These are phyloP conservation scores for Boletus bicolor DNA, from an alignment of 768 basidiomycete genomes.

Conservation along the genomic window DNA sequence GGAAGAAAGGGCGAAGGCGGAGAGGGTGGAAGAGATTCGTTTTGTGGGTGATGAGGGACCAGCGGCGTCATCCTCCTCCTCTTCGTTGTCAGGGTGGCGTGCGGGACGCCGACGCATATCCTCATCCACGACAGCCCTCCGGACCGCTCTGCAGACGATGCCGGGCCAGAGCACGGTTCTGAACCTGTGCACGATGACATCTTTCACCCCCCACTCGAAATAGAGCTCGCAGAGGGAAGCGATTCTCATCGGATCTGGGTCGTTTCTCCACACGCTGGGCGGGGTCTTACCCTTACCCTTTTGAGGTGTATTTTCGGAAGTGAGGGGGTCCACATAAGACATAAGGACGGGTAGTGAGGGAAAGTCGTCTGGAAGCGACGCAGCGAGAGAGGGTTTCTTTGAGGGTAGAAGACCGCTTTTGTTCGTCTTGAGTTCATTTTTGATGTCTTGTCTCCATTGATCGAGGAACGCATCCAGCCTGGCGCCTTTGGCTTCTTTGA, in stretches of 20 bases:
- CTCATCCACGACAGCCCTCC: slow-evolving; percentile 55
- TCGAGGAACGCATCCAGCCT: slow-evolving; percentile 52
- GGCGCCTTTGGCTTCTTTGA: slow-evolving; percentile 42
- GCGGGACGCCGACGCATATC: slow-evolving; percentile 31
- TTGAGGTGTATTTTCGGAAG: slow-evolving; percentile 51
- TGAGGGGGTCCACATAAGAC: slow-evolving; percentile 77
- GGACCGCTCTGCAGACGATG: slow-evolving; percentile 64
- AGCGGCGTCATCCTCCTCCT: not conserved
- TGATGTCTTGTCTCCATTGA: slow-evolving; percentile 60
- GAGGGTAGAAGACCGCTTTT: slow-evolving; percentile 58
- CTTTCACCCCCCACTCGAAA: slow-evolving; percentile 90
- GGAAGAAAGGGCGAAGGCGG: slow-evolving; percentile 16
- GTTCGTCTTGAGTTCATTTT: slow-evolving; percentile 66
- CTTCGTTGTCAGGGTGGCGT: not conserved
- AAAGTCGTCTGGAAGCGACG: slow-evolving; percentile 61
- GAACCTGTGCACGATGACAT: slow-evolving; percentile 80
- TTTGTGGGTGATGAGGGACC: slow-evolving; percentile 17
- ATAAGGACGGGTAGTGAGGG: slow-evolving; percentile 71
- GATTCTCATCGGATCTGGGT: slow-evolving; percentile 68
- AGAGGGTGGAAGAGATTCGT: slow-evolving; percentile 9
- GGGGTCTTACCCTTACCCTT: slow-evolving; percentile 34
- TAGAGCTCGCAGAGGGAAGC: slow-evolving; percentile 81
- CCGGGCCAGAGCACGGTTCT: slow-evolving; percentile 80
- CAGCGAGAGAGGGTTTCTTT: slow-evolving; percentile 64
- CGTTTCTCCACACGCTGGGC: slow-evolving; percentile 47